phyloP scores from a whole-genome alignment of 2,329 filamentous ascomycete species.

The Corinectria fuckeliana region DNA sequence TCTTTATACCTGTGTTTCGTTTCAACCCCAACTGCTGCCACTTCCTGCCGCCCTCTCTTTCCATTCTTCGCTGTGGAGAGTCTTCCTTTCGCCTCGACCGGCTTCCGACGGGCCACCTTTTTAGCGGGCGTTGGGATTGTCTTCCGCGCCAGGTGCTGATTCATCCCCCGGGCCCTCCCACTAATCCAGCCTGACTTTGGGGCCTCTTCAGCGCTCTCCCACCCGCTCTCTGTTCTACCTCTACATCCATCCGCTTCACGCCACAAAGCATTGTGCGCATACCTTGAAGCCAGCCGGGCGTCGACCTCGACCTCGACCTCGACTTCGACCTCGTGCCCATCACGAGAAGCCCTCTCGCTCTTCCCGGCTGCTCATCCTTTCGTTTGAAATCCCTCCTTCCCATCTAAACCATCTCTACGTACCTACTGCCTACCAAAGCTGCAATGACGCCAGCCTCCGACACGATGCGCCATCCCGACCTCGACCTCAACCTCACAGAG shows the following conservation, averaged over 20 bases:
- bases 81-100: background rate
- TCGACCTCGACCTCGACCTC: too few relatives aligned
- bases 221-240: background rate
- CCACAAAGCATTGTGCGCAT: conserved; percentile 3
- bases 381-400: conserved; percentile 3
- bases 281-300: conserved; percentile 16
- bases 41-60: too few relatives aligned
- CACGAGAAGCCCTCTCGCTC: conserved; percentile 10
- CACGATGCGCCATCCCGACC: conserved; percentile 52
- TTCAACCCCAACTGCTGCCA: background rate
- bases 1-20: background rate
- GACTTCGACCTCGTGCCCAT: conserved; percentile 13
- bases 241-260: background rate
- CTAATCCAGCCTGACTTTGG: conserved; percentile 1
- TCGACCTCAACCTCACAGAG: conserved; percentile 51
- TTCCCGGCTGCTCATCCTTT: conserved; percentile 8
- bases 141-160: conserved; percentile 14
- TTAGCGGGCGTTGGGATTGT: conserved; percentile 10
- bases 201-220: background rate
- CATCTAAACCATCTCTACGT: conserved; percentile 1
- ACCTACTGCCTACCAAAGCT: conserved; percentile 27
- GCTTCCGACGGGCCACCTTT: conserved; percentile 4
- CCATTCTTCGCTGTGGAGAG: too few relatives aligned
- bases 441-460: conserved; percentile 29
- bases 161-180: conserved; percentile 14